Evolutionary conservation across 495 filamentous ascomycete species (phyloP), one percentile per base, ranked within the genome.

Genomic region (Neurospora sp.): DNA sequence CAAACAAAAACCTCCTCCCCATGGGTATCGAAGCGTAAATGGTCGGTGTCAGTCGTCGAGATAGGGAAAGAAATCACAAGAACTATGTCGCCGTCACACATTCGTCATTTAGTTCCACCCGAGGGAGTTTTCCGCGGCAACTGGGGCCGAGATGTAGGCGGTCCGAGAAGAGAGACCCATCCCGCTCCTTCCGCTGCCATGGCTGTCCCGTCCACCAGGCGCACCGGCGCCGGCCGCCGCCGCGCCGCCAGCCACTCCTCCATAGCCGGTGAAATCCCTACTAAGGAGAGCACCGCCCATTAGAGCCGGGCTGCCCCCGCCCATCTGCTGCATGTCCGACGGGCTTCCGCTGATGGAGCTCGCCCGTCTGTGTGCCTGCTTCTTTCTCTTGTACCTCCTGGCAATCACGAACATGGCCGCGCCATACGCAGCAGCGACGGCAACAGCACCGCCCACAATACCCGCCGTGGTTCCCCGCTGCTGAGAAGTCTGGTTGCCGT

Each of bases 351-450:
- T 83, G 77, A 93, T 81, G 42, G 92, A 94, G 84, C 88, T 91
- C 70, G 91, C 87, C 70, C 96, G 92, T 74, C 89, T 87, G 83
- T 98, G 96, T 73, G 89, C 83, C 79, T 91, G 88, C 84, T 90
- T 92, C 84, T 91, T 91, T 84, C 91, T 92, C 86, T 93, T 94
- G 88, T 98, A 99, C 74, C 96, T 88, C 66, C 96, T 89, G 35
- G 96, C 96, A 75, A 98, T 88, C 80, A 94, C 92, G 83, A 98
- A 96, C 96, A 99, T 98, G 81, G 93, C 96, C n/a, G 93, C 95
- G 79, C 94, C 96, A 77, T 99, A 99, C n/a, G 91, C 92, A 66
- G 91, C 90, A 18, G 93, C 93, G 78, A 94, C 93, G 54, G 87
- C 89, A 39, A 94, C 89, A 71, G 92, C 91, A 77, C 91, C 92